phyloP scores from a whole-genome alignment of 306 rosid genomes.

The Vigna angularis region DNA sequence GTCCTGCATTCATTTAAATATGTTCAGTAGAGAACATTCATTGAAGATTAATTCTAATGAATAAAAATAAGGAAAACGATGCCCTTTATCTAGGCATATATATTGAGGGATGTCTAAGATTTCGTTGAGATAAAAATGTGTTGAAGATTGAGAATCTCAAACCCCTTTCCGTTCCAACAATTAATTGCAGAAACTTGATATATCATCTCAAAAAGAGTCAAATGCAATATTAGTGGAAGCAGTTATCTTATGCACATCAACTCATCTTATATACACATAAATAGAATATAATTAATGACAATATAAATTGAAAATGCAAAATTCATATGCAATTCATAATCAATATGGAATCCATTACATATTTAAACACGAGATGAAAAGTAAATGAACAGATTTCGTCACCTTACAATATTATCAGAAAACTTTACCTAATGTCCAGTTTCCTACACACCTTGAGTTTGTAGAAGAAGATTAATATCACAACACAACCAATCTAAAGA shows the following conservation, averaged over 20 bases:
- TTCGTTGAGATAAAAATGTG: constrained; percentile 7
- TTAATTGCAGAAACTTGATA: neutral
- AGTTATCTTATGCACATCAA: neutral
- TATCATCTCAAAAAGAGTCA: neutral
- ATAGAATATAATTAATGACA: neutral
- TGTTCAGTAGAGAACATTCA: neutral
- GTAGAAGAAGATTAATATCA: neutral
- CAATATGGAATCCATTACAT: no score
- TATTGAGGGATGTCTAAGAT: neutral
- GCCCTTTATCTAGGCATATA: neutral
- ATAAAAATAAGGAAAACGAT: neutral
- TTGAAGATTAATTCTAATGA: neutral
- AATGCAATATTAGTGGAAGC: neutral
- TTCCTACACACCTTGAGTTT: neutral
- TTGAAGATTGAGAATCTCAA: constrained; percentile 26
- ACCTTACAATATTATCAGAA: neutral
- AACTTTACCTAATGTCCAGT: neutral
- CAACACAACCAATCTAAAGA: no score
- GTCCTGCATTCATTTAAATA: neutral
- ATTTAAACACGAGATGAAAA: neutral
- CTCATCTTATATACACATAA: neutral
- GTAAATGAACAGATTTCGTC: neutral
- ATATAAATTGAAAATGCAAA: neutral
- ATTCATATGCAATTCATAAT: neutral
- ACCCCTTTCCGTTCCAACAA: neutral